These are phyloP conservation scores for Penicillium lagena DNA, from an alignment of 495 filamentous ascomycete species.

Conservation along the genomic window DNA sequence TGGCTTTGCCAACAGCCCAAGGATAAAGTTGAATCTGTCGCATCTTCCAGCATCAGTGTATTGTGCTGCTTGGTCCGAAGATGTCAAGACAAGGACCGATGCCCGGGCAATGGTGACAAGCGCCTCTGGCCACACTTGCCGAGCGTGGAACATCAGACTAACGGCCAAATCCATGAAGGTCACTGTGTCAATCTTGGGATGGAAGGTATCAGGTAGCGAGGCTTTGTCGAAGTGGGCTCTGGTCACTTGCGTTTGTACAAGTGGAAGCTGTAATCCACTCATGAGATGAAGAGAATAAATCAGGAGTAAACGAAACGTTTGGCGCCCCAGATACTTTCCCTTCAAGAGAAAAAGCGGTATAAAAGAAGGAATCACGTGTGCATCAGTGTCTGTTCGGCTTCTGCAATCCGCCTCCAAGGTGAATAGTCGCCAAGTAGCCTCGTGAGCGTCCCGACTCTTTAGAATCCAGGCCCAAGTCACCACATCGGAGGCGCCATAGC, in stretches of 20 bases:
- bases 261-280: slow-evolving; percentile 21
- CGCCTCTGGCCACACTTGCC: slow-evolving; percentile 49
- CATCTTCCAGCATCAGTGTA: slow-evolving; percentile 20
- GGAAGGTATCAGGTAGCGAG: slow-evolving; percentile 2
- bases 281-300: slow-evolving; percentile 34
- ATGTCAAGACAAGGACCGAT: slow-evolving; percentile 28
- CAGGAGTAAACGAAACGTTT: slow-evolving; percentile 38
- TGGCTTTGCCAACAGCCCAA: slow-evolving; percentile 51
- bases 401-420: slow-evolving; percentile 18
- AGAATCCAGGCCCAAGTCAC: slow-evolving; percentile 55
- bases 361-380: slow-evolving; percentile 36
- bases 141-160: slow-evolving; percentile 54
- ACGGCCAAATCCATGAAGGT: slow-evolving; percentile 31
- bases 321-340: slow-evolving; percentile 29
- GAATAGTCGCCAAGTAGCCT: slow-evolving; percentile 38
- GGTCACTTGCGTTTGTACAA: background rate
- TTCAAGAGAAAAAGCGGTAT: slow-evolving; percentile 45
- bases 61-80: background rate
- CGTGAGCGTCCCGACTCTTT: slow-evolving; percentile 28
- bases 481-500: slow-evolving; percentile 44
- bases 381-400: slow-evolving; percentile 1
- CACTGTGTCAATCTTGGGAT: slow-evolving; percentile 15
- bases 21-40: slow-evolving; percentile 43
- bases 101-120: slow-evolving; percentile 40
- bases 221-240: background rate